These are phyloP conservation scores for Tuber borchii DNA, from an alignment of 495 filamentous ascomycete genomes.

Conservation along the genomic window DNA sequence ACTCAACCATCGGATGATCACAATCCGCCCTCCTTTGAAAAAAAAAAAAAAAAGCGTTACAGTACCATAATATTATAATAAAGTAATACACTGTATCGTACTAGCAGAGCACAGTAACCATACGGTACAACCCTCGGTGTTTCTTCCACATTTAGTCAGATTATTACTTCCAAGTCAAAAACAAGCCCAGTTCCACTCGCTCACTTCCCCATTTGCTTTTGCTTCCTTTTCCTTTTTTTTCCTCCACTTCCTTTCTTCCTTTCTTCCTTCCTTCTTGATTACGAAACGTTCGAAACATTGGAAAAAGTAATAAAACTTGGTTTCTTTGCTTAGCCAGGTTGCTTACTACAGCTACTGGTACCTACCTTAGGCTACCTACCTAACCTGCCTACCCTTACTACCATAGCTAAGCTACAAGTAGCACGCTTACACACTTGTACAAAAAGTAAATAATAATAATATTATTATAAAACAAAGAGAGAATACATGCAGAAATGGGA, in stretches of 20 bases:
- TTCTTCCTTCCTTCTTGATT: not conserved
- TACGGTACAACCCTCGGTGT: not conserved
- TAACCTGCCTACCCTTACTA: too few relatives aligned
- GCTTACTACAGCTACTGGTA: not conserved
- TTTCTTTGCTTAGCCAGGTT: not conserved
- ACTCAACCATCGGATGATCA: not conserved
- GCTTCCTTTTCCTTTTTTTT: not conserved
- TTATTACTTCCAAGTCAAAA: not conserved
- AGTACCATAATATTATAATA: too few relatives aligned
- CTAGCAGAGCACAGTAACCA: too few relatives aligned
- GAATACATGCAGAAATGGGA: too few relatives aligned
- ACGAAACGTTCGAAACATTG: not conserved
- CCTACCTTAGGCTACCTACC: too few relatives aligned
- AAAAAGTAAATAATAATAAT: not conserved
- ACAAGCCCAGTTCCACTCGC: not conserved
- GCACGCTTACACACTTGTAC: not conserved
- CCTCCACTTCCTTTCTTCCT: not conserved
- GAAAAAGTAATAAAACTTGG: not conserved
- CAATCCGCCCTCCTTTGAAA: not conserved
- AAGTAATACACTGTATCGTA: too few relatives aligned
- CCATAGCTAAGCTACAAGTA: too few relatives aligned
- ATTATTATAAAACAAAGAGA: too few relatives aligned
- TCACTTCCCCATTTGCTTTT: not conserved
- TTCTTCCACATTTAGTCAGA: constrained; percentile 4
- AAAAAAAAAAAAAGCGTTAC: not conserved